These are phyloP conservation scores for Penicillium brevicompactum DNA, from an alignment of 2,329 filamentous ascomycete species.

Conservation along the genomic window DNA sequence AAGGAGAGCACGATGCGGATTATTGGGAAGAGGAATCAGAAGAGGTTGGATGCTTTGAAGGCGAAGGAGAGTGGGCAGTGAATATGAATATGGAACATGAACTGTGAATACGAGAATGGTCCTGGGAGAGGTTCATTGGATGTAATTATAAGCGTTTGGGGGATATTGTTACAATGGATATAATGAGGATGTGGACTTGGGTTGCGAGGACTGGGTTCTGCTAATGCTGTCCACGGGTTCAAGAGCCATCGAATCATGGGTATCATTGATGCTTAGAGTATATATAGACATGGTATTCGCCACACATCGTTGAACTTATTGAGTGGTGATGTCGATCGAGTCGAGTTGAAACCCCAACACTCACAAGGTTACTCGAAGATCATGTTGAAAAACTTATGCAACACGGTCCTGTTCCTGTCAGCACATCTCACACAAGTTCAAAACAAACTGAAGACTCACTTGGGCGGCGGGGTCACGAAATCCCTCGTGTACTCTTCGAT, in stretches of 20 bases:
- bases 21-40: slow-evolving; percentile 68
- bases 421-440: not conserved
- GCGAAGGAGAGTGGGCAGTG: slow-evolving; percentile 21
- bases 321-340: not conserved
- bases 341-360: not conserved
- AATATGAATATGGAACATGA: not conserved
- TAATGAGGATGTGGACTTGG: not conserved
- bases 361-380: slow-evolving; percentile 19
- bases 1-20: slow-evolving; percentile 66
- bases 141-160: too few relatives aligned
- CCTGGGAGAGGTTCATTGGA: not conserved
- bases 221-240: too few relatives aligned
- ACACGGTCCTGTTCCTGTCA: slow-evolving; percentile 26
- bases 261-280: not conserved
- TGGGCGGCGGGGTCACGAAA: slow-evolving; percentile 58
- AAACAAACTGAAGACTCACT: slow-evolving; percentile 41
- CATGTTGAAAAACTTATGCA: slow-evolving; percentile 24
- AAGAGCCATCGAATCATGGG: not conserved
- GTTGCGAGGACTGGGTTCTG: too few relatives aligned
- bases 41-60: slow-evolving; percentile 60
- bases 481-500: slow-evolving; percentile 69
- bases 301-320: not conserved
- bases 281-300: not conserved
- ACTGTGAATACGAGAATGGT: too few relatives aligned
- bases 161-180: not conserved